Evolutionary conservation across 1,139 yeast species (phyloP), one percentile per base, ranked within the genome.

Genomic region (Suhomyces wounanorum): DNA sequence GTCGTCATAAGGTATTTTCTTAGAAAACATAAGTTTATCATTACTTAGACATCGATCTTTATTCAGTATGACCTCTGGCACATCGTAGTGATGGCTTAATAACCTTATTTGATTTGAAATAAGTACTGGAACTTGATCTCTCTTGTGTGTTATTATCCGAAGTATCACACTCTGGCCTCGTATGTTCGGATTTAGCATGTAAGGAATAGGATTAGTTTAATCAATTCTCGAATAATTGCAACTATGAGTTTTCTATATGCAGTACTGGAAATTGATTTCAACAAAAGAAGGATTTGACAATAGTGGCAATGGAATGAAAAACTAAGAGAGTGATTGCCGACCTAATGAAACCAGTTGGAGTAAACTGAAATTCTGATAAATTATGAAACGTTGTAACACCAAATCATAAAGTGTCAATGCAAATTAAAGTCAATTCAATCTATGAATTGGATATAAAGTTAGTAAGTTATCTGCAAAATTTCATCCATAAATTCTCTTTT

Each of bases 41-140:
- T 50, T 56, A 3, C 43, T 44, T 17, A 47, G 44, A 38, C 52
- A 62, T 21, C 62, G 46, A 42, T 64, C 67, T 41, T 52, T 44
- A 37, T 48, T 59, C 66, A 62, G 66, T 3, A 60, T 47, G 30
- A 54, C 43, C 26, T 48, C 54, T 3, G 55, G 46, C 25, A 51
- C 44, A 8, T 41, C 42, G 4, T 25, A 16, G 30, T 3, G 4
- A n/a, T 10, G 26, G 8, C 33, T 16, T 14, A 40, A 26, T 9
- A 25, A 23, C 16, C 42, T 25, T n/a, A 23, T 5, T 16, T 40
- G 42, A n/a, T 25, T 26, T 21, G 33, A 28, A 2, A 23, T 5
- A 26, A 25, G 16, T 40, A 26, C n/a, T 8, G 18, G 11, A 14
- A 16, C 9, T 1, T 3, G 5, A n/a, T 5, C 7, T 13, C 2